Conservation (phyloP, 1,139 yeast genomes). For the Wickerhamomyces sp. region DNA sequence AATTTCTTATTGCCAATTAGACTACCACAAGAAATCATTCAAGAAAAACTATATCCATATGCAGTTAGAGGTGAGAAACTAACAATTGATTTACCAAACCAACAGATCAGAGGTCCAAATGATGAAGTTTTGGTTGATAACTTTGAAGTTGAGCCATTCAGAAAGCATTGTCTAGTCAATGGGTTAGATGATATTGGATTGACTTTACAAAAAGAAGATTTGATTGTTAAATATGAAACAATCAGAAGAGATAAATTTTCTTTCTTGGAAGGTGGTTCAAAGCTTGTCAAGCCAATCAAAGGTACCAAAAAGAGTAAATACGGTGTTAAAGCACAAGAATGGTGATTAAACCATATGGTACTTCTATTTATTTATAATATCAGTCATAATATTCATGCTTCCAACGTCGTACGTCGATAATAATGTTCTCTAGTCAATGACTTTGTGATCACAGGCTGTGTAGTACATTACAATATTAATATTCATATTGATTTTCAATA, state of each 20-base stretch:
- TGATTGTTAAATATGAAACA: slow-evolving; percentile 67
- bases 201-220: slow-evolving; percentile 84
- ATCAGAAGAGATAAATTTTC: slow-evolving; percentile 75
- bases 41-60: slow-evolving; percentile 66
- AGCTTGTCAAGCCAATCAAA: slow-evolving; percentile 56
- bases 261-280: slow-evolving; percentile 85
- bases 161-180: slow-evolving; percentile 90
- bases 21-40: slow-evolving; percentile 69
- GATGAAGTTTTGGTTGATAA: slow-evolving; percentile 73
- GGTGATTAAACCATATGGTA: slow-evolving; percentile 38
- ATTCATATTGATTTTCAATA: too few species aligned
- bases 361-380: background rate
- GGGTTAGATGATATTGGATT: slow-evolving; percentile 97
- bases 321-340: slow-evolving; percentile 74
- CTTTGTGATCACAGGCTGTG: too few species aligned
- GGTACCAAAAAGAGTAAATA: slow-evolving; percentile 67
- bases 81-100: slow-evolving; percentile 81
- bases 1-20: slow-evolving; percentile 92
- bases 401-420: too few species aligned
- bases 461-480: too few species aligned
- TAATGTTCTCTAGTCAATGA: too few species aligned
- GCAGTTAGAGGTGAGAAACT: slow-evolving; percentile 70
- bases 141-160: slow-evolving; percentile 84
- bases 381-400: too few species aligned
- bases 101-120: slow-evolving; percentile 66